Percentiles rank a stretch among this genome's conserved stretches.
Conservation (phyloP, 2,329 filamentous ascomycete species). For the Pezicula rhizophila region DNA sequence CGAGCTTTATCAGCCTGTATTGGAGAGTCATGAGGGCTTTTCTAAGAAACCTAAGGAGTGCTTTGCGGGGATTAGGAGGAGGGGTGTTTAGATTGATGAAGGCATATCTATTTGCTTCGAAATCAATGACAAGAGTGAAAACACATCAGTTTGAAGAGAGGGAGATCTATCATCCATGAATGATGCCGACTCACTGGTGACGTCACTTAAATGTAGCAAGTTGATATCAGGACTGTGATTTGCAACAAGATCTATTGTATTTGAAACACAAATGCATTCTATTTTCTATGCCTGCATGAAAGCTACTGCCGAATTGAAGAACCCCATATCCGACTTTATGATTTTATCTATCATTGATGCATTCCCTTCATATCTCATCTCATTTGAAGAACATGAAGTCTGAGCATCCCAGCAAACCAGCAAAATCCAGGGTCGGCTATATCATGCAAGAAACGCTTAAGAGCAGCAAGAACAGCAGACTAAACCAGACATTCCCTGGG, state of each 20-base stretch:
- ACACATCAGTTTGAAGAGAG: too few species aligned
- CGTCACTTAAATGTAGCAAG: too few species aligned
- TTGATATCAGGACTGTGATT: too few species aligned
- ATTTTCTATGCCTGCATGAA: neutral
- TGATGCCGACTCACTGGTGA: too few species aligned
- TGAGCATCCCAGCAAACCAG: neutral
- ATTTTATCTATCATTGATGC: neutral
- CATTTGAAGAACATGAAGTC: neutral
- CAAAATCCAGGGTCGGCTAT: neutral
- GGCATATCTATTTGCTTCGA: too few species aligned
- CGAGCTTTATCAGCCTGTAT: conserved; percentile 48
- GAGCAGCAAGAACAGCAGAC: neutral
- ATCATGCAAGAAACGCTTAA: conserved; percentile 1
- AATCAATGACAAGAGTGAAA: too few species aligned
- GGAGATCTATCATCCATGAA: too few species aligned
- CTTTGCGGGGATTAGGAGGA: conserved; percentile 41
- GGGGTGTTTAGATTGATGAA: neutral
- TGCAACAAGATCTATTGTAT: too few species aligned
- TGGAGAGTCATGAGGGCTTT: conserved; percentile 77
- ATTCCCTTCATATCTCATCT: neutral
- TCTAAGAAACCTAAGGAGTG: conserved; percentile 68
- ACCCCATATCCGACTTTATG: neutral
- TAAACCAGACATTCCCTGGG: neutral
- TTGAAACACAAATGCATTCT: neutral
- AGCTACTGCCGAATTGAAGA: neutral